Evolutionary conservation across 2,329 filamentous ascomycete genomes (phyloP).

Genomic region (Pseudocercospora fuligena): DNA sequence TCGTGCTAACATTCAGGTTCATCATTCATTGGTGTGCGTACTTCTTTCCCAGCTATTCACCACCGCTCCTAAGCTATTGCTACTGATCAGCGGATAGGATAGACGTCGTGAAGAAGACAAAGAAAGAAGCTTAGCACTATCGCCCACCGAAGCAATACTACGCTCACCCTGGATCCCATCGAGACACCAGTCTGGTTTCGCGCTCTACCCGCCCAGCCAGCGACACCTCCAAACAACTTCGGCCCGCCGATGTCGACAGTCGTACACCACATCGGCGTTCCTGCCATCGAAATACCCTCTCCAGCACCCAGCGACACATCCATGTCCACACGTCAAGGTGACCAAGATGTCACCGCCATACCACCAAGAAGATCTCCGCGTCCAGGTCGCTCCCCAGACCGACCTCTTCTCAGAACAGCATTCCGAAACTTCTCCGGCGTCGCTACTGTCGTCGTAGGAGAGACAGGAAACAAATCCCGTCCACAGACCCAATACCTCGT

Average conservation of each 20-base stretch:
- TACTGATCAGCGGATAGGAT: background rate
- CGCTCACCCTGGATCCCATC: slow-evolving; percentile 36
- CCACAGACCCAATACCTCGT: slow-evolving; percentile 49
- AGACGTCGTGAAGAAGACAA: slow-evolving; percentile 16
- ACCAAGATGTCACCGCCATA: slow-evolving; percentile 18
- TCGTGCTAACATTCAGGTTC: background rate
- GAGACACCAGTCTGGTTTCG: slow-evolving; percentile 41
- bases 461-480: slow-evolving; percentile 31
- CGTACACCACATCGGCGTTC: slow-evolving; percentile 30
- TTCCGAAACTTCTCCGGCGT: slow-evolving; percentile 49
- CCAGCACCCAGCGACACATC: slow-evolving; percentile 33
- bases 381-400: slow-evolving; percentile 33
- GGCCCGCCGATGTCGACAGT: slow-evolving; percentile 30
- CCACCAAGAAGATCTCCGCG: slow-evolving; percentile 21
- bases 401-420: slow-evolving; percentile 43
- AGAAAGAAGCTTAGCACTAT: slow-evolving; percentile 12
- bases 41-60: background rate
- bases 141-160: background rate
- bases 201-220: slow-evolving; percentile 30
- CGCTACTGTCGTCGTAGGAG: slow-evolving; percentile 47
- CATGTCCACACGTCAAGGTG: slow-evolving; percentile 30
- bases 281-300: slow-evolving; percentile 37
- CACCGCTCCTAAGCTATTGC: background rate
- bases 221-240: slow-evolving; percentile 26
- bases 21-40: background rate